Evolutionary conservation across 2,329 filamentous ascomycete genomes (phyloP).

Genomic region (Arthrocladium fulminans): DNA sequence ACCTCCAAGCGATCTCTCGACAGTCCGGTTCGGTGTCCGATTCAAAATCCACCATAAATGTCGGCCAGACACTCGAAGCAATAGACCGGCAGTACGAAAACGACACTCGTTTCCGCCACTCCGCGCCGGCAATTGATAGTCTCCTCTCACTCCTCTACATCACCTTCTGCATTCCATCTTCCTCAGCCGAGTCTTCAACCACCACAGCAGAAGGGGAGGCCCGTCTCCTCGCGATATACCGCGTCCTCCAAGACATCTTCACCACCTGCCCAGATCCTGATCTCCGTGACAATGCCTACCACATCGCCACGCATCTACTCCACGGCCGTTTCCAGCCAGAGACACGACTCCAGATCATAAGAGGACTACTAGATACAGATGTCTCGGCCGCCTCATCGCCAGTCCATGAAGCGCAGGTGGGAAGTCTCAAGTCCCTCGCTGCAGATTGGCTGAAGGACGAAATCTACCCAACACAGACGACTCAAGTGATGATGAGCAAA

Average conservation of each 20-base stretch:
- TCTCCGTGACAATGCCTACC: conserved; percentile 19
- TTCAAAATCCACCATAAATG: not conserved
- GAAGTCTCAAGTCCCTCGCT: conserved; percentile 19
- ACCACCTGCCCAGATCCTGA: conserved; percentile 17
- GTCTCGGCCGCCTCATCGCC: conserved; percentile 11
- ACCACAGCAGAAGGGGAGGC: not conserved
- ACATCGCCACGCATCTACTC: conserved; percentile 18
- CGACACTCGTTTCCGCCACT: conserved; percentile 2
- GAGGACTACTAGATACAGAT: conserved; percentile 17
- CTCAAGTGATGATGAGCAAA: not conserved
- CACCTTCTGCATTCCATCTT: not conserved
- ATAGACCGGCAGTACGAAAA: conserved; percentile 2
- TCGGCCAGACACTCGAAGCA: not conserved
- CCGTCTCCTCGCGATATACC: not conserved
- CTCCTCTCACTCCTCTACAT: conserved; percentile 7
- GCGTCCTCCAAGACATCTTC: conserved; percentile 15
- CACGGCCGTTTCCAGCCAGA: conserved; percentile 16
- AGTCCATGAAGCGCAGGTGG: conserved; percentile 11
- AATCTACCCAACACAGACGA: conserved; percentile 7
- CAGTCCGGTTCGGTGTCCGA: not conserved
- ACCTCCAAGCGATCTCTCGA: conserved; percentile 4
- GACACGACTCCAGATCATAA: conserved; percentile 17
- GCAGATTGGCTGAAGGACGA: conserved; percentile 23
- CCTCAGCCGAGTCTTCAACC: not conserved
- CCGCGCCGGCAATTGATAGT: conserved; percentile 4